A percentile compares a stretch with the other conserved stretches of the same genome.
These are phyloP conservation scores for Boletus reticuloceps DNA, from an alignment of 768 basidiomycete species.

Conservation along the genomic window DNA sequence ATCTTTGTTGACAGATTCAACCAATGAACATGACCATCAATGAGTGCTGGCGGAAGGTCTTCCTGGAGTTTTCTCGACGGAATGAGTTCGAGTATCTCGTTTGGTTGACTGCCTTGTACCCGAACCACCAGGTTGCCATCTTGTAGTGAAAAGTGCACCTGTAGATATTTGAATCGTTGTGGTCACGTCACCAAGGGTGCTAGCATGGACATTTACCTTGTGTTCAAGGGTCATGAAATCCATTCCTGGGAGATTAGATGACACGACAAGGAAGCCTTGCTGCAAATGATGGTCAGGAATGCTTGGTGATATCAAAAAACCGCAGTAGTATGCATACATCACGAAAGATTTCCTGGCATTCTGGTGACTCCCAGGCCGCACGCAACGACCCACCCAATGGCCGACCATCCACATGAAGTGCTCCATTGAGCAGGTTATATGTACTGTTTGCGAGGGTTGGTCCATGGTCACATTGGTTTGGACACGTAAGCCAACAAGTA, in stretches of 20 bases:
- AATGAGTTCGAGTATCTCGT: slow-evolving; percentile 15
- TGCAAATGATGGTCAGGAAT: background rate
- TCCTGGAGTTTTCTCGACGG: slow-evolving; percentile 7
- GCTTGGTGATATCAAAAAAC: background rate
- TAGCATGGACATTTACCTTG: slow-evolving; percentile 1
- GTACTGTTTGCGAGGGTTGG: background rate
- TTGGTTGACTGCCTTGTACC: background rate
- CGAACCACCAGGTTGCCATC: slow-evolving; percentile 6
- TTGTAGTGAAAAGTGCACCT: slow-evolving; percentile 15
- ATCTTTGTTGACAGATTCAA: background rate
- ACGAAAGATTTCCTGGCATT: background rate
- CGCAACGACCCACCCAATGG: slow-evolving; percentile 7
- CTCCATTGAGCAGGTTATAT: slow-evolving; percentile 13
- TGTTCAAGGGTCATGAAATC: background rate
- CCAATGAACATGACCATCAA: background rate
- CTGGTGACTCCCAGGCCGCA: background rate
- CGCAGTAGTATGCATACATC: background rate
- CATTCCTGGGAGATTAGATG: background rate
- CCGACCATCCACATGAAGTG: slow-evolving; percentile 16
- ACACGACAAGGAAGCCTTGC: background rate
- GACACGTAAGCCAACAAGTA: slow-evolving; percentile 14
- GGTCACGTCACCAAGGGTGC: background rate
- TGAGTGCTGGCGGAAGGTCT: slow-evolving; percentile 17
- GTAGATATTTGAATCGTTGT: background rate
- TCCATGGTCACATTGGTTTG: background rate